Base-by-base conservation (phyloP, 805 yeast genomes). In the Metschnikowia cubensis region DNA sequence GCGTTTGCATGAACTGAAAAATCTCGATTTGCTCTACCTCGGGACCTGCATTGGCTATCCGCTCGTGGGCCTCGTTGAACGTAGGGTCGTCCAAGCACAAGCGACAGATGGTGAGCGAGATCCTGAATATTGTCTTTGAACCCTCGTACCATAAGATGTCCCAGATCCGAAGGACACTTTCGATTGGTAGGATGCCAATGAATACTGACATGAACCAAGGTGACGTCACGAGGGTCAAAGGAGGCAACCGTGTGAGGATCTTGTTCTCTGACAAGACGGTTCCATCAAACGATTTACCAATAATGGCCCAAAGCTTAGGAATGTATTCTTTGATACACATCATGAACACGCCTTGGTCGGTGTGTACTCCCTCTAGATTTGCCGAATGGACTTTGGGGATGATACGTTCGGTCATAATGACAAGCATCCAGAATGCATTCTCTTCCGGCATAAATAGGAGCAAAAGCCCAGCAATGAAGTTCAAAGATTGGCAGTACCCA, bases 141-240 rank as follows among this genome's bases (percentile, higher is more conserved):
- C 89, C 97, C 64, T 92, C 98, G 62, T 87, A 89, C 74, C 95
- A 91, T 45, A 92, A 69, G 54, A 95, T 88, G 67, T 94, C 99
- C 98, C 99, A 92, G 0, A 94, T 84, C 49, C 98, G 72, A 40
- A 94, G 71, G 7, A 89, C 85, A 0, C 95, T 81, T 62, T 94
- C 98, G 20, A 89, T 82, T 0, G 99, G 99, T 22, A 94, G 68
- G 0, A 85, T 82, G 0, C 96, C 96, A 34, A 94, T 89, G 68
- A 87, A 94, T n/a, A 89, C 80, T 59, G 97, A 87, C 98, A 94
- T 92, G 63, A 94, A 94, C 99, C 99, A 94, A 48, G 96, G 84
- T 0, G 97, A 92, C 0, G 98, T 94, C 57, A 96, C 94, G 42
- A 94, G 75, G 1, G 97, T 87, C 3, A 94, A 79, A 1, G 97